Conservation (phyloP, 495 filamentous ascomycete species). For the Wilcoxina mikolae region DNA sequence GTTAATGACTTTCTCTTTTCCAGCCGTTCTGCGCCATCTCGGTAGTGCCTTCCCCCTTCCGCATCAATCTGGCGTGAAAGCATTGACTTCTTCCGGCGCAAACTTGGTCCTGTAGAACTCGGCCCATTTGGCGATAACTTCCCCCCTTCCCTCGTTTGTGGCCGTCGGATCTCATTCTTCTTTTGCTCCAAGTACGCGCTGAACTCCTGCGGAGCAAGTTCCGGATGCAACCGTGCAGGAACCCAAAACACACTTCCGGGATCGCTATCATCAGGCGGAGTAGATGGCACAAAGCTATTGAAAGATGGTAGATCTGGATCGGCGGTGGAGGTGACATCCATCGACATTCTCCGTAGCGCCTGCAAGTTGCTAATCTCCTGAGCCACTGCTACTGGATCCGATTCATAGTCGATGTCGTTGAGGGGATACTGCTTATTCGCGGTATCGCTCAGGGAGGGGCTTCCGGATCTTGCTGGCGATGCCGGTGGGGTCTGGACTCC, state of each 20-base stretch:
- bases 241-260: slow-evolving; percentile 88
- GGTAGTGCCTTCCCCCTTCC: slow-evolving; percentile 50
- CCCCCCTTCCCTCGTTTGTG: slow-evolving; percentile 35
- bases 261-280: slow-evolving; percentile 65
- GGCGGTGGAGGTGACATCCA: slow-evolving; percentile 82
- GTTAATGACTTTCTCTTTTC: slow-evolving; percentile 57
- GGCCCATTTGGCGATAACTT: slow-evolving; percentile 53
- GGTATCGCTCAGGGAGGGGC: slow-evolving; percentile 43
- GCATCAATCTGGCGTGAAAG: slow-evolving; percentile 80
- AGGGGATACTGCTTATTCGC: slow-evolving; percentile 66
- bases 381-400: slow-evolving; percentile 76
- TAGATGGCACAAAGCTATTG: slow-evolving; percentile 38
- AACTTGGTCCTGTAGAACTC: slow-evolving; percentile 32
- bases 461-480: slow-evolving; percentile 43
- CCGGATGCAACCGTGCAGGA: slow-evolving; percentile 82
- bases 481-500: slow-evolving; percentile 30
- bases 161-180: slow-evolving; percentile 54
- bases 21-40: slow-evolving; percentile 75
- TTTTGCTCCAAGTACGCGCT: slow-evolving; percentile 90
- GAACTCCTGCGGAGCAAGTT: slow-evolving; percentile 90
- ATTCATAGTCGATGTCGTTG: slow-evolving; percentile 83
- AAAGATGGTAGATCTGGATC: slow-evolving; percentile 90
- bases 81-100: slow-evolving; percentile 89
- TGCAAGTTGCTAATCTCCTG: slow-evolving; percentile 93
- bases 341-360: slow-evolving; percentile 90